Evolutionary conservation across 192 early-diverging fungal species (phyloP).

Genomic region (Coemansia sp.): DNA sequence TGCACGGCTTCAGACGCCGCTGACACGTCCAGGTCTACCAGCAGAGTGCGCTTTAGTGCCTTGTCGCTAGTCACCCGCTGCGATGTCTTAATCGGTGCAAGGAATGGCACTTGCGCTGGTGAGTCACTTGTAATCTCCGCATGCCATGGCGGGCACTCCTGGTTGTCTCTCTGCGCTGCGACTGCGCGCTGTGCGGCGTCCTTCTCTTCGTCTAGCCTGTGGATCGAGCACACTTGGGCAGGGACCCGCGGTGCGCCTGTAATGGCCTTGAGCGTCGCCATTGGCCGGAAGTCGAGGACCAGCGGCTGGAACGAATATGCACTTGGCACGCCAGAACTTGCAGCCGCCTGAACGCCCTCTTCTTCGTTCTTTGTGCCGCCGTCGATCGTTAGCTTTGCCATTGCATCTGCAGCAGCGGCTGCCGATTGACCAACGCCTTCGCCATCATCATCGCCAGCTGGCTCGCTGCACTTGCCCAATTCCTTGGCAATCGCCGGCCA

Average conservation of each 20-base stretch:
- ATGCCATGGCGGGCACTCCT: constrained; percentile 42
- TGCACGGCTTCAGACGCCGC: constrained; percentile 14
- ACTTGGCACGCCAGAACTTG: background rate
- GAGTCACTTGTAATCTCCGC: background rate
- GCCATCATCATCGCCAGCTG: background rate
- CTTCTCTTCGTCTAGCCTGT: background rate
- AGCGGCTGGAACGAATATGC: constrained; percentile 35
- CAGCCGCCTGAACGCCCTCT: background rate
- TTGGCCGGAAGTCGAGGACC: constrained; percentile 36
- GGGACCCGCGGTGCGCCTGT: constrained; percentile 40
- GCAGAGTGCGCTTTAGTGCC: constrained; percentile 74
- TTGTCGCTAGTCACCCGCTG: constrained; percentile 65
- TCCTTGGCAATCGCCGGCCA: constrained; percentile 71
- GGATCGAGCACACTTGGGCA: constrained; percentile 17
- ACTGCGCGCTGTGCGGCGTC: too few species aligned
- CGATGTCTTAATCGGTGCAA: constrained; percentile 59
- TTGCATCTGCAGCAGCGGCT: constrained; percentile 3
- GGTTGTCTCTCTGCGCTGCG: background rate
- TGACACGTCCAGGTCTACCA: constrained; percentile 60
- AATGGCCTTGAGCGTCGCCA: constrained; percentile 39
- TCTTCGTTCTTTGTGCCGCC: background rate
- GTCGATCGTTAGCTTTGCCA: constrained; percentile 4
- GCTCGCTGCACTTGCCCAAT: background rate
- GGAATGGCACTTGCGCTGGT: constrained; percentile 29
- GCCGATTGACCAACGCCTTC: background rate